Evolutionary conservation across 257 asterid genomes (phyloP).

Genomic region (Perilla frutescens): DNA sequence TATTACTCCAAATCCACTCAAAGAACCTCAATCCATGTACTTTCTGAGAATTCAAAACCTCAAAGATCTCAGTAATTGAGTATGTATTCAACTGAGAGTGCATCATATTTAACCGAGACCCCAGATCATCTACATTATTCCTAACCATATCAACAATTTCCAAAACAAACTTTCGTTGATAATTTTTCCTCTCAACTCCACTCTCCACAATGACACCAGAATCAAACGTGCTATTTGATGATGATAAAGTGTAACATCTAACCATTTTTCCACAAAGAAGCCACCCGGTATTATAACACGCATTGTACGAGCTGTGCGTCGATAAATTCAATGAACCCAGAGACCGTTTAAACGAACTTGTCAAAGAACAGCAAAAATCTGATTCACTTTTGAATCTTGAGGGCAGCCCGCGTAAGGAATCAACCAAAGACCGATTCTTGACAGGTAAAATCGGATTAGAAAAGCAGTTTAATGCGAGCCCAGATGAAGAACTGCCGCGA

Average conservation of each 20-base stretch:
- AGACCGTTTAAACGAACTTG: background rate
- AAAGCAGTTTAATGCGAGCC: constrained; percentile 21
- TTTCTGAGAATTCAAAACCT: constrained; percentile 51
- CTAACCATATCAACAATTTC: constrained; percentile 57
- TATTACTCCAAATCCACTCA: constrained; percentile 57
- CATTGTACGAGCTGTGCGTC: constrained; percentile 3
- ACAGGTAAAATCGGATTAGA: constrained; percentile 18
- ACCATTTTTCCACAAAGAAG: constrained; percentile 13
- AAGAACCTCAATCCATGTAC: constrained; percentile 68
- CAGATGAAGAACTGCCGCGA: constrained; percentile 15
- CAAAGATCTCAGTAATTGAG: constrained; percentile 52
- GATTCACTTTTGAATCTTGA: constrained; percentile 21
- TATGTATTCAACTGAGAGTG: constrained; percentile 38
- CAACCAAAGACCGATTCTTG: constrained; percentile 9
- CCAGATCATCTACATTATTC: constrained; percentile 51
- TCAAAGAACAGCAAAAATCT: background rate
- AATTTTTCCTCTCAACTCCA: constrained; percentile 33
- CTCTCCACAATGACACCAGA: constrained; percentile 32
- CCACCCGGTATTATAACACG: constrained; percentile 10
- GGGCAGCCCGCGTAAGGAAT: constrained; percentile 25
- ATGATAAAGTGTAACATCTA: constrained; percentile 35
- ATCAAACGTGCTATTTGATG: constrained; percentile 32
- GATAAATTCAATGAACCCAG: background rate
- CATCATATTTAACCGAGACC: constrained; percentile 46
- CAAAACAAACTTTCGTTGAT: constrained; percentile 31